Evolutionary conservation across 768 basidiomycete genomes (phyloP), one percentile per base, ranked within the genome.

Genomic region (Baorangia bicolor): DNA sequence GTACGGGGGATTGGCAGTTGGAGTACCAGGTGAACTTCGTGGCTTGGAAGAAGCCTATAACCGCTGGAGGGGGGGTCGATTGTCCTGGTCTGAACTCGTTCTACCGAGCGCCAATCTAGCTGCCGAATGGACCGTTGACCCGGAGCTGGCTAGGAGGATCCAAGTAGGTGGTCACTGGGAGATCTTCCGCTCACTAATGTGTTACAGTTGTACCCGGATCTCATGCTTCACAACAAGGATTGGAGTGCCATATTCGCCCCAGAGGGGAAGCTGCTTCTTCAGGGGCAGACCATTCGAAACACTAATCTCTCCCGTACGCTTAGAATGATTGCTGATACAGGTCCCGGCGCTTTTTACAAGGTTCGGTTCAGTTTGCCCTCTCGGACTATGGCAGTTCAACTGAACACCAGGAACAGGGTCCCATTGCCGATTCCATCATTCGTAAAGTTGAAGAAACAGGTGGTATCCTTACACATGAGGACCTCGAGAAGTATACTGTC

Each of bases 1-100:
- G 53, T 83, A 77, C 53, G 94, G 94, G 2, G 94, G 95, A 2
- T 73, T 97, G 43, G 69, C 91, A 6, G 83, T 94, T n/a, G 94
- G 83, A 25, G 86, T 95, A 1, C 95, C 95, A 1, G 91, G 94
- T 7, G 93, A 98, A 72, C 69, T 97, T 44, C 81, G 88, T n/a
- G 95, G 94, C 12, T 78, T 97, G 20, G 83, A 87, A 66, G 88
- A 86, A 65, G 91, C 89, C 0, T 87, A 94, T 72, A 74, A 77
- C 33, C 78, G 85, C 30, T 95, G 93, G 84, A n/a, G n/a, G n/a
- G n/a, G n/a, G n/a, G 94, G 92, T 0, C 80, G 73, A 28, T 61
- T 95, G n/a, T 76, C 85, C 0, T 97, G 94, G 94, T 74, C 79
- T 42, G 73, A 79, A 31, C 77, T 97, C 27, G 81, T 97, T 21